Evolutionary conservation across 306 rosid genomes (phyloP), one percentile per base, ranked within the genome.

Genomic region (Prunus salicina): DNA sequence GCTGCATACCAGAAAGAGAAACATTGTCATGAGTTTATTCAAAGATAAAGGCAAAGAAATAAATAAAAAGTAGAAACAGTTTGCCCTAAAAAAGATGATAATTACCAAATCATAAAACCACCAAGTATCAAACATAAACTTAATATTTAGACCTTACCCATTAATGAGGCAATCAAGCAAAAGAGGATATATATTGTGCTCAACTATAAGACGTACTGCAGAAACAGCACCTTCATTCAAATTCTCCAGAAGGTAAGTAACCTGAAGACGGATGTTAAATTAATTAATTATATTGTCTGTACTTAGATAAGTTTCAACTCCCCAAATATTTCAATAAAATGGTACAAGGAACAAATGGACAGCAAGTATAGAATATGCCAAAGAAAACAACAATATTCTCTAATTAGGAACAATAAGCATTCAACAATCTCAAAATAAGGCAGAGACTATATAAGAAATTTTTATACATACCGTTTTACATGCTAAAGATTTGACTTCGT

Each of bases 121-220:
- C n/a, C n/a, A n/a, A n/a, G n/a, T n/a, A n/a, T n/a, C n/a, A n/a
- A n/a, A n/a, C n/a, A n/a, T n/a, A 51, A 67, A 50, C 47, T 51
- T 49, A 16, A 30, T 6, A 49, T 30, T 57, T 32, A 18, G 38
- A 24, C 47, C 66, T 87, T 83, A 95, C 99, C 99, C 97, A 55
- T 86, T 81, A 53, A 89, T 61, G 69, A 95, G 91, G 82, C 96
- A 92, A 86, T 92, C 92, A 28, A 95, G 91, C 88, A 95, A 83
- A 67, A 89, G 90, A 46, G 97, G 90, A 86, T 90, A 92, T 67
- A 95, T 69, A 79, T 79, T 82, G 71, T 76, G 53, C 75, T 88
- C 93, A 64, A 69, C 24, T 77, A 95, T 81, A 73, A 90, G 90
- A 80, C 49, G 82, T 73, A 79, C 72, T 45, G 90, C 79, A 83